phyloP scores from a whole-genome alignment of 192 early-diverging fungal species.

The Coemansia sp. region DNA sequence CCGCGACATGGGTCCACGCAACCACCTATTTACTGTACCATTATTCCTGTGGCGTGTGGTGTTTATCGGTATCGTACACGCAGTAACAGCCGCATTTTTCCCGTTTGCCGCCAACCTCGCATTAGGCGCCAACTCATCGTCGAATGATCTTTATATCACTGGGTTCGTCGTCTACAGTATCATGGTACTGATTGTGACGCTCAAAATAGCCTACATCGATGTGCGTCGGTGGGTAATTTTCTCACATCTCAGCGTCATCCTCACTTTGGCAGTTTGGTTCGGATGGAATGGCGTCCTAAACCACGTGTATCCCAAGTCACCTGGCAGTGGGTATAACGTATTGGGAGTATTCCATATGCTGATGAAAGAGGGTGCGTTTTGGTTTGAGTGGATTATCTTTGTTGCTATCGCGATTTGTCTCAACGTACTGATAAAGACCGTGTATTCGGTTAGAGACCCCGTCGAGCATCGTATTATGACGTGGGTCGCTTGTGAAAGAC shows the following conservation, averaged over 20 bases:
- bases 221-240: slow-evolving; percentile 66
- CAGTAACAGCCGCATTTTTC: slow-evolving; percentile 40
- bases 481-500: slow-evolving; percentile 40
- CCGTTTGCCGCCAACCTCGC: slow-evolving; percentile 33
- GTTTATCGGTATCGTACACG: slow-evolving; percentile 59
- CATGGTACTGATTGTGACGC: slow-evolving; percentile 67
- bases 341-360: slow-evolving; percentile 57
- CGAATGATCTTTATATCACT: slow-evolving; percentile 60
- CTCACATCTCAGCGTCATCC: slow-evolving; percentile 61
- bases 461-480: slow-evolving; percentile 39
- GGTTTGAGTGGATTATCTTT: slow-evolving; percentile 63
- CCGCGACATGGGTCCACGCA: slow-evolving; percentile 54
- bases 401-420: slow-evolving; percentile 58
- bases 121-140: slow-evolving; percentile 34
- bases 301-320: slow-evolving; percentile 59
- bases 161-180: slow-evolving; percentile 63
- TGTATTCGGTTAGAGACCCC: slow-evolving; percentile 31
- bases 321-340: slow-evolving; percentile 59
- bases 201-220: slow-evolving; percentile 74
- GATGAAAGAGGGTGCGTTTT: slow-evolving; percentile 56
- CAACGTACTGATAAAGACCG: slow-evolving; percentile 49
- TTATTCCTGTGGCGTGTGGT: slow-evolving; percentile 53
- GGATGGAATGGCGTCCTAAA: slow-evolving; percentile 66
- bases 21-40: slow-evolving; percentile 54
- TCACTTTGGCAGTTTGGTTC: slow-evolving; percentile 64